Percentiles rank a stretch among this genome's conserved stretches.
Conservation (phyloP, 176 grass and related monocot genomes). For the Avena eriantha region DNA sequence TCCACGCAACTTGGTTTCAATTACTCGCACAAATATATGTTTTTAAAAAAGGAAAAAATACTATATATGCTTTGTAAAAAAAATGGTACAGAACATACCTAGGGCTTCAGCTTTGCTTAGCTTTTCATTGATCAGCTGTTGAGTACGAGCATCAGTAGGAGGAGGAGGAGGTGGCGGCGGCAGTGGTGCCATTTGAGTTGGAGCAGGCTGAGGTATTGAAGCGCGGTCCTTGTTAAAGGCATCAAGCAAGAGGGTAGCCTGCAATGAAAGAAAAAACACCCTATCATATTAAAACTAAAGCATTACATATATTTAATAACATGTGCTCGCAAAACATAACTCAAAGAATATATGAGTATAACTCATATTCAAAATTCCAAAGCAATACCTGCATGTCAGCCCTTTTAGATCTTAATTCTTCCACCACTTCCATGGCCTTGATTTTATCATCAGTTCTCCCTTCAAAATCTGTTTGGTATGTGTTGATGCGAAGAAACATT, state of each 20-base stretch:
- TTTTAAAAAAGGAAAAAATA: background rate
- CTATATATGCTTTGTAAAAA: constrained; percentile 5
- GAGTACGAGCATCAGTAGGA: constrained; percentile 79
- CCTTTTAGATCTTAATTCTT: constrained; percentile 84
- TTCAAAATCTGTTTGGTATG: constrained; percentile 69
- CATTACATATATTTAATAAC: background rate
- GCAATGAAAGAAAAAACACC: constrained; percentile 40
- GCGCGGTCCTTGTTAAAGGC: constrained; percentile 93
- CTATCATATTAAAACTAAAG: background rate
- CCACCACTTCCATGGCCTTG: constrained; percentile 65
- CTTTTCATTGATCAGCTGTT: constrained; percentile 99
- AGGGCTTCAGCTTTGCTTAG: constrained; percentile 94
- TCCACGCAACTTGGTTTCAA: background rate
- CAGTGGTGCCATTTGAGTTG: constrained; percentile 48
- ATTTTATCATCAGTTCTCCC: constrained; percentile 93
- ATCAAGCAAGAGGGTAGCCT: constrained; percentile 86
- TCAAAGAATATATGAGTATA: background rate
- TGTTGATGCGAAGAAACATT: constrained; percentile 43
- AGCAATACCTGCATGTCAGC: constrained; percentile 86
- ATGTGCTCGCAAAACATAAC: constrained; percentile 5
- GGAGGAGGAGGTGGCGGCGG: constrained; percentile 47
- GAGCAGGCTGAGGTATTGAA: constrained; percentile 60
- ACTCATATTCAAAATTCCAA: background rate
- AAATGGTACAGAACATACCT: constrained; percentile 49
- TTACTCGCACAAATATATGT: background rate